Base-by-base conservation (phyloP, 2,329 filamentous ascomycete genomes). In the Coniochaeta sp. region DNA sequence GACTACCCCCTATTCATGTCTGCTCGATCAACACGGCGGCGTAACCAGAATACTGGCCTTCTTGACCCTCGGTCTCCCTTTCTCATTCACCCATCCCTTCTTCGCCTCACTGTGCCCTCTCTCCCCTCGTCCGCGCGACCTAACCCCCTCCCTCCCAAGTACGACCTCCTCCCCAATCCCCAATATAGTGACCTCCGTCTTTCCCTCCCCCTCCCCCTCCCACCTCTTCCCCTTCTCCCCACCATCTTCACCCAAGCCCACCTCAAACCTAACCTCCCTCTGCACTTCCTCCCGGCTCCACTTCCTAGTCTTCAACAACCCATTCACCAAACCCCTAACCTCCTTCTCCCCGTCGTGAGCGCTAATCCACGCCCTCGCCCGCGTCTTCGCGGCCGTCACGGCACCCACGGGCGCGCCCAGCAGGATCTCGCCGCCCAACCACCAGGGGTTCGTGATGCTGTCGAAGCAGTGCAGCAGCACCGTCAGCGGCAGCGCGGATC, bases 381-480 rank as follows among this genome's bases (percentile, higher is more conserved):
- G 73, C 1, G 83, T 64, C 18, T 71, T 72, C 32, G 70, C 65
- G 2, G 81, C 81, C 24, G 83, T 78, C 52, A 81, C 74, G 24
- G 77, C 63, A 0, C 83, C 84, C 10, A 76, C 73, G 0, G 81
- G 78, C 9, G 75, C 74, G 1, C 82, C 82, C 2, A 72, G 70
- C 22, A 76, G 77, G 49, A 83, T 76, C 49, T 79, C 77, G 0
- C 82, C 81, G 31, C 81, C 82, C 2, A 85, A 64, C 65, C 79
- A 84, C 78, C 80, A 83, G 1, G 80, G 79, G 42, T 80, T 82
- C 18, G 72, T 67, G 24, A 83, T 74, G 8, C 68, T 69, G 58
- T 85, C 79, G 65, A 86, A 83, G 50, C 78, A 79, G 62, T 87
- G 84, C 14, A 88, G 70, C 4, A 88, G 75, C 0, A 78, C 77